Evolutionary conservation across 2,329 filamentous ascomycete genomes (phyloP).

Genomic region (Aureobasidium lini): DNA sequence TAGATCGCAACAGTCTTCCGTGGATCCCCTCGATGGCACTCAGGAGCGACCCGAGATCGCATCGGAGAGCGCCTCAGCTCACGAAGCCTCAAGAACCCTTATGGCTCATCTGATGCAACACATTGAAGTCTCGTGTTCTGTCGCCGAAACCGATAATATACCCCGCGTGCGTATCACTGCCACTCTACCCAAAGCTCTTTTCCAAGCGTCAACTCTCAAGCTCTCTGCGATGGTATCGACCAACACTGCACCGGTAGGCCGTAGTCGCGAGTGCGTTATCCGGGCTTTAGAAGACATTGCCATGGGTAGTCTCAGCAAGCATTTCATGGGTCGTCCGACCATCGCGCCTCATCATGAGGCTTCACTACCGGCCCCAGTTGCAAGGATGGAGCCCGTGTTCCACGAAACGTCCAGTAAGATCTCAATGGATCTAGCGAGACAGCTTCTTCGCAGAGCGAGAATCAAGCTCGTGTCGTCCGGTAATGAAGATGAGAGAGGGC

Average conservation of each 20-base stretch:
- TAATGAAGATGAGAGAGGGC: background rate
- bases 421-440: background rate
- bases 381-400: background rate
- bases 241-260: background rate
- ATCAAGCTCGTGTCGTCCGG: background rate
- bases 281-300: background rate
- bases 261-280: background rate
- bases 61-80: too few species aligned
- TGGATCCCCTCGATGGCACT: too few species aligned
- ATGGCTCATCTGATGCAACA: too few species aligned
- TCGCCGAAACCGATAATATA: too few species aligned
- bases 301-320: background rate
- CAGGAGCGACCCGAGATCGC: too few species aligned
- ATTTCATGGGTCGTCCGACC: fast-evolving
- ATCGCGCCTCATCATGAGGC: too few species aligned
- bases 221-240: background rate
- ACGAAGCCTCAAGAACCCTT: too few species aligned
- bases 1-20: too few species aligned
- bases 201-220: background rate
- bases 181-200: background rate
- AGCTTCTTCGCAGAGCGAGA: background rate
- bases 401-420: background rate
- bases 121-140: too few species aligned
- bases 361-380: background rate
- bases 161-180: too few species aligned